Base-by-base conservation (phyloP, 2,329 filamentous ascomycete genomes). In the Ceratocystis destructans region DNA sequence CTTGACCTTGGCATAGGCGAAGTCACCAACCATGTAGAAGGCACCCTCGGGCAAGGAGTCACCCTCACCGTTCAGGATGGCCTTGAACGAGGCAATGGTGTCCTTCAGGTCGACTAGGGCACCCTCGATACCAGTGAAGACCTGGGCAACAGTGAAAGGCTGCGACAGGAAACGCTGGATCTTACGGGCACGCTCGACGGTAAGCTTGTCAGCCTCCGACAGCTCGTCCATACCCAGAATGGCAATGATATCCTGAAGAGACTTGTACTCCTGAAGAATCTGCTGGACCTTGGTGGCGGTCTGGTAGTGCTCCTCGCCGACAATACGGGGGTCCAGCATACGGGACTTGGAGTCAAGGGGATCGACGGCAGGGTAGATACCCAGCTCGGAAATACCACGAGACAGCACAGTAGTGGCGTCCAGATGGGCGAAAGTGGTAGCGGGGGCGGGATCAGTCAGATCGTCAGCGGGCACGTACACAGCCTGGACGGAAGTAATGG, bases 241-340 rank as follows among this genome's bases (percentile, higher is more conserved):
- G 80, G 94, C 94, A 84, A 96, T 96, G 87, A 99, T 99, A 84
- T 99, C 94, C 84, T 99, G 94, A 73, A 99, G 90, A 71, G 93
- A 97, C 89, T 97, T 97, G 89, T 99, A 99, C 85, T 97, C 94
- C 83, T 99, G 94, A 78, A 99, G 88, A 81, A 96, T 97, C 83
- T 96, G 91, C 85, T 99, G 94, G 76, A 99, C 94, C 74, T 87
- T 87, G 78, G 89, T 89, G 78, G 94, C 94, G 74, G 87, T 93
- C 70, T 91, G 79, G 87, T 99, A 99, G 86, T 99, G 94, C 70
- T 99, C 94, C 76, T 97, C 84, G 79, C 94, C 94, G 75, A 99
- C 89, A 76, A 99, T 87, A 89, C 94, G 92, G 80, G 94, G 90
- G 83, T 97, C 94, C 76, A 99, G 84, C 89, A 99, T 96, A 87